These are phyloP conservation scores for Jatropha curcas DNA, from an alignment of 345 rosid species.

Conservation along the genomic window DNA sequence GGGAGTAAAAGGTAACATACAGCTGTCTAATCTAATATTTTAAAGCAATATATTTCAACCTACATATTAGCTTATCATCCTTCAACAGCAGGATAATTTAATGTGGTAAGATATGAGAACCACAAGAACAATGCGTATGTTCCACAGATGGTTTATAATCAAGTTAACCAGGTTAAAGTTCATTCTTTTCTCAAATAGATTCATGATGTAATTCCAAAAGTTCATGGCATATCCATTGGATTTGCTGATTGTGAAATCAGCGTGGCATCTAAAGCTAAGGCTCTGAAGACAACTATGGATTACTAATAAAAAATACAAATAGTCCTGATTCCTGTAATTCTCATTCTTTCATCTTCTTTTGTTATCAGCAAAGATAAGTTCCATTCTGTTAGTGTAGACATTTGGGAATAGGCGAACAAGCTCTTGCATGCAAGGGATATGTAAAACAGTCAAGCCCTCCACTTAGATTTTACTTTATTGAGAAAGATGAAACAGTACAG, in stretches of 20 bases:
- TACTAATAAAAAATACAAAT: neutral
- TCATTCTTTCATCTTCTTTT: neutral
- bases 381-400: neutral
- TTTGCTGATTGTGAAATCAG: neutral
- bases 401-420: neutral
- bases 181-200: neutral
- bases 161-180: neutral
- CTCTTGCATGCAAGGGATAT: neutral
- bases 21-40: slow-evolving; percentile 13
- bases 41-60: neutral
- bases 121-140: neutral
- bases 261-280: neutral
- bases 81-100: neutral
- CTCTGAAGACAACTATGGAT: neutral
- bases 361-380: neutral
- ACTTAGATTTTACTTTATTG: neutral
- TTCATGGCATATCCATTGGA: neutral
- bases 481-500: neutral
- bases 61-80: neutral
- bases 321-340: neutral
- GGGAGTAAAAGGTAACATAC: slow-evolving; percentile 18
- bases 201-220: neutral
- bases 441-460: neutral
- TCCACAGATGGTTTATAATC: neutral
- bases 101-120: neutral